Conservation (phyloP, 495 filamentous ascomycete species). For the Xylaria scruposa region DNA sequence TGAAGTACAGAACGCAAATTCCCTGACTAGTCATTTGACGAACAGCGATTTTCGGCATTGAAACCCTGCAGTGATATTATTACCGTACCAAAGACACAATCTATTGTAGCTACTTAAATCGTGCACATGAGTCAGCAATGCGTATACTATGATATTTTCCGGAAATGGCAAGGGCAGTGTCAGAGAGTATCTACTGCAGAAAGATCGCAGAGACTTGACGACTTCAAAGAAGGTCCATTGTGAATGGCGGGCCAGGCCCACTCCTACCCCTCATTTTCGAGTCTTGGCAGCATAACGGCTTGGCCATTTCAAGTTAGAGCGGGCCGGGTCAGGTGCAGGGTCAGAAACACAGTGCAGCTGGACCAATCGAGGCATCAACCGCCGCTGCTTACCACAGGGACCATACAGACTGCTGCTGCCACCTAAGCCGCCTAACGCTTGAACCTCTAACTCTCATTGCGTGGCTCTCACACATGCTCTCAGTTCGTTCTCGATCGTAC, state of each 20-base stretch:
- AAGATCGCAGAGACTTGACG: conserved; percentile 21
- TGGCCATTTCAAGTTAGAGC: conserved; percentile 1
- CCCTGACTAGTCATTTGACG: background rate
- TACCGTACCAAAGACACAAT: background rate
- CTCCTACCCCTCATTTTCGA: conserved; percentile 24
- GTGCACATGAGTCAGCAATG: background rate
- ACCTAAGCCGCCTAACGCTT: background rate
- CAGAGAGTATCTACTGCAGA: background rate
- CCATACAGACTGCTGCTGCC: background rate
- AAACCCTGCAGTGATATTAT: background rate
- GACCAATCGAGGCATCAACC: conserved; percentile 13
- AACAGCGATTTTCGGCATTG: background rate
- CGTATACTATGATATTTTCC: no score
- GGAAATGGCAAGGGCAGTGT: background rate
- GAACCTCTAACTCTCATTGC: conserved; percentile 14
- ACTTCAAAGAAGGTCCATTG: background rate
- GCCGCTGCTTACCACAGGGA: background rate
- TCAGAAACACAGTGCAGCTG: conserved; percentile 18
- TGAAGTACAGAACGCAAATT: background rate
- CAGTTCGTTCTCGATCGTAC: conserved; percentile 16
- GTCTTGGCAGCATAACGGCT: conserved; percentile 12
- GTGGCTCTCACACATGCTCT: background rate
- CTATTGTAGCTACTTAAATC: background rate
- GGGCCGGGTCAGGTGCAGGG: conserved; percentile 17
- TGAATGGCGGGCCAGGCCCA: conserved; percentile 3